A percentile compares a stretch with the other conserved stretches of the same genome.
Evolutionary conservation across 192 early-diverging fungal species (phyloP).

Genomic region (Haplosporangium gracile): DNA sequence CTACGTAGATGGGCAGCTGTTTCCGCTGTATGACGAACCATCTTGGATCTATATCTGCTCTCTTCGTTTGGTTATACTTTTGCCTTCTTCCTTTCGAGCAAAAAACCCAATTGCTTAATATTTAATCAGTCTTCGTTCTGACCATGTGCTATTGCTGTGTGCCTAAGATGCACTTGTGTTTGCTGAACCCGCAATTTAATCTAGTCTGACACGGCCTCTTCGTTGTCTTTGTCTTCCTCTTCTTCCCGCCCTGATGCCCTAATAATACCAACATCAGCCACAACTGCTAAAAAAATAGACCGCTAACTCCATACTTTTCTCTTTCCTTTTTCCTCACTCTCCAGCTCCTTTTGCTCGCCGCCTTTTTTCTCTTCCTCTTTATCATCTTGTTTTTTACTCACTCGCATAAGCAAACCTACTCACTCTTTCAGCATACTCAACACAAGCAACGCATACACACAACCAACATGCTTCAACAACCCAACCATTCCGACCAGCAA

Average conservation of each 20-base stretch:
- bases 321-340: neutral
- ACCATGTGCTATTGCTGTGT: too few species aligned
- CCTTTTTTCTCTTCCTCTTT: neutral
- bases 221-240: neutral
- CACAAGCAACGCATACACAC: neutral
- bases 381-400: neutral
- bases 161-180: too few species aligned
- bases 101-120: too few species aligned
- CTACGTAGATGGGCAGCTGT: neutral
- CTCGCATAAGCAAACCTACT: neutral
- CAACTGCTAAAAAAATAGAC: too few species aligned
- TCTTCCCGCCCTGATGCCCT: neutral
- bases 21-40: neutral
- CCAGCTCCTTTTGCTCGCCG: neutral
- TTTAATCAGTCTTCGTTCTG: too few species aligned
- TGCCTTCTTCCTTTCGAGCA: too few species aligned
- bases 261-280: neutral
- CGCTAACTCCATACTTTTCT: neutral
- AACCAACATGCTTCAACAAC: neutral
- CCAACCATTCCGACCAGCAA: slow-evolving; percentile 4
- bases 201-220: neutral
- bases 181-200: neutral
- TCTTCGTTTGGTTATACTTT: too few species aligned
- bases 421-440: too few species aligned
- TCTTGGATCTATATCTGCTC: neutral